A percentile compares a stretch with the other conserved stretches of the same genome.
Conservation (phyloP, 352 stramenopile genomes). For the Globisporangium canariense region DNA sequence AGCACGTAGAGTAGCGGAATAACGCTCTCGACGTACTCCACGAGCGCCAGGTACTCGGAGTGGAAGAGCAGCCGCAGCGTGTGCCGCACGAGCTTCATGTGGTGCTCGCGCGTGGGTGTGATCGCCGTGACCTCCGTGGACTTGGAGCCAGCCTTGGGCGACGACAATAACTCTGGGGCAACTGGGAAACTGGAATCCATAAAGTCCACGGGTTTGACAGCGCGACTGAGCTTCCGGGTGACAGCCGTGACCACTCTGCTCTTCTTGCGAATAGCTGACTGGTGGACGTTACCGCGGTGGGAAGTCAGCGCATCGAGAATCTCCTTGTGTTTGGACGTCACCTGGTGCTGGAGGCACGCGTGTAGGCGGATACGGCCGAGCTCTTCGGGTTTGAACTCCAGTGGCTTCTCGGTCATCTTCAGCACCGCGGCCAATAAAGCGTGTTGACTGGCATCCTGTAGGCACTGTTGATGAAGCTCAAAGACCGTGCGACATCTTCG, state of each 20-base stretch:
- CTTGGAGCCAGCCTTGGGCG: background rate
- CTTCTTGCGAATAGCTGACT: background rate
- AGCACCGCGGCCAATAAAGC: background rate
- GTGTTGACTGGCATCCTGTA: background rate
- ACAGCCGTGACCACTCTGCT: background rate
- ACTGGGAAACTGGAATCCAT: background rate
- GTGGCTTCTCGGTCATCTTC: background rate
- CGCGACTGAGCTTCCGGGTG: background rate
- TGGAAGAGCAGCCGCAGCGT: constrained; percentile 33
- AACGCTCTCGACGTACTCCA: constrained; percentile 30
- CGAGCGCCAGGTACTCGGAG: constrained; percentile 34
- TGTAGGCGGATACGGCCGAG: background rate
- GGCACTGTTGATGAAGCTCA: background rate
- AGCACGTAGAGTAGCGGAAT: constrained; percentile 30
- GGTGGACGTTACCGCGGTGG: background rate
- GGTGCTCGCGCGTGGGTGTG: background rate
- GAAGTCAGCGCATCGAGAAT: background rate
- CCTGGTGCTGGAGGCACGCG: background rate
- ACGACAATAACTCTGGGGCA: background rate
- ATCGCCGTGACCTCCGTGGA: background rate
- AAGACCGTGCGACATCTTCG: background rate
- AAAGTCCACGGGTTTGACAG: background rate
- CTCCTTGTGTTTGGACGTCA: background rate
- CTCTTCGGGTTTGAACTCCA: background rate
- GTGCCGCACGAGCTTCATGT: background rate